Evolutionary conservation across 2,329 filamentous ascomycete species (phyloP), one percentile per base, ranked within the genome.

Genomic region (Calonectria henricotiae): DNA sequence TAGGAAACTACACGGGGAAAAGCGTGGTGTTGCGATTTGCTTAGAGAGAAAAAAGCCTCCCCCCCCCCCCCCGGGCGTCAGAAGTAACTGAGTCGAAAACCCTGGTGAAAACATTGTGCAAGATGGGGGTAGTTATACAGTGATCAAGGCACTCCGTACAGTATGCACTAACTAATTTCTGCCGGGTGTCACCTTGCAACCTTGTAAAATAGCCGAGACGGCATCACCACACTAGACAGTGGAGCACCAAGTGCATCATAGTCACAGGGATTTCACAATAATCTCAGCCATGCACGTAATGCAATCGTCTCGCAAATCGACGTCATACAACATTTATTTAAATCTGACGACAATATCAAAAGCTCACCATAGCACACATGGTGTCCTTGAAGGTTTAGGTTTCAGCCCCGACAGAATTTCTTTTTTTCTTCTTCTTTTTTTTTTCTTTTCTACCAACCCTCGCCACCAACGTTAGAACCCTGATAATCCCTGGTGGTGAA

Each of bases 401-500:
- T 58, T 12, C 37, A 8, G 1, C 7, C 9, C 9, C 8, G 41
- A 15, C 41, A 20, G n/a, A 23, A 46, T 25, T 23, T 25, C 13
- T 41, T 25, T 25, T 20, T 54, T 58, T 58, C n/a, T n/a, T 27
- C 20, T 20, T 20, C 20, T 20, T 20, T 20, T 20, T 20, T 20
- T 20, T 20, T 20, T 20, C 20, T 20, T 20, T 20, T 20, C 20
- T 20, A 20, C 20, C 20, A 20, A 12, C n/a, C 17, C 17, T 58
- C 32, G 20, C 51, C 51, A 39, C 51, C 1, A 32, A 58, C n/a
- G 35, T 58, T 58, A 39, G 6, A 12, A n/a, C 51, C 51, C 35
- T 58, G 51, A 58, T 58, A 39, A 58, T 25, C 51, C 51, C 51
- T 58, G 51, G 32, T 13, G 13, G 32, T 12, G 5, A 32, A 35